phyloP scores from a whole-genome alignment of 768 basidiomycete genomes.

The Auriscalpium orientale region DNA sequence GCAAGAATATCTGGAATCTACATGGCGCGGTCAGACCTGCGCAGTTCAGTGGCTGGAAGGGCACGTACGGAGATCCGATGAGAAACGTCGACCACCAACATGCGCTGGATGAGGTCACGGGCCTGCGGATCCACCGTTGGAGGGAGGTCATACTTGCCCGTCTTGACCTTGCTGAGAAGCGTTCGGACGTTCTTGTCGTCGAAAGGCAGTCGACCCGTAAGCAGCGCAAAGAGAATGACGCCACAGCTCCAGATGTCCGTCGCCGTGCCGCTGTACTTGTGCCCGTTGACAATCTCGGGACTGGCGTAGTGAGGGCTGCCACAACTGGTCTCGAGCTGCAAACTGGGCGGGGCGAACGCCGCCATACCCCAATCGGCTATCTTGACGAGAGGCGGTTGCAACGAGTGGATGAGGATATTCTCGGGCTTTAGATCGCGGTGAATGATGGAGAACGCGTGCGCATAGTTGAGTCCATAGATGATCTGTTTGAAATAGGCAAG shows the following conservation, averaged over 20 bases:
- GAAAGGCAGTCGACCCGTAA: conserved; percentile 88
- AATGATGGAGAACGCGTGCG: conserved; percentile 94
- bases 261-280: conserved; percentile 81
- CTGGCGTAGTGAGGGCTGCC: conserved; percentile 96
- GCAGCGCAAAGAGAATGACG: conserved; percentile 84
- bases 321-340: conserved; percentile 88
- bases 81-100: conserved; percentile 83
- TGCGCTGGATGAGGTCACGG: conserved; percentile 72
- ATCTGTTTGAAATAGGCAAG: conserved; percentile 93
- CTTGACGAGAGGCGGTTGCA: conserved; percentile 80
- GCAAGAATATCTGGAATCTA: conserved; percentile 81
- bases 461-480: conserved; percentile 91
- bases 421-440: conserved; percentile 98
- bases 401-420: conserved; percentile 85
- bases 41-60: neutral
- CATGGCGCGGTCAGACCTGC: neutral
- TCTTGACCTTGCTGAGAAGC: conserved; percentile 80
- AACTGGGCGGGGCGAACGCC: conserved; percentile 79
- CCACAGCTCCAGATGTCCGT: conserved; percentile 98
- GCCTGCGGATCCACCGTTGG: conserved; percentile 74
- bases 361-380: conserved; percentile 99
- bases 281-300: conserved; percentile 91
- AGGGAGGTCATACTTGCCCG: conserved; percentile 81
- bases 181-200: conserved; percentile 81
- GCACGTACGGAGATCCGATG: conserved; percentile 69